Evolutionary conservation across 78 protist species (phyloP), one percentile per base, ranked within the genome.

Genomic region (Polysphondylium violaceum): DNA sequence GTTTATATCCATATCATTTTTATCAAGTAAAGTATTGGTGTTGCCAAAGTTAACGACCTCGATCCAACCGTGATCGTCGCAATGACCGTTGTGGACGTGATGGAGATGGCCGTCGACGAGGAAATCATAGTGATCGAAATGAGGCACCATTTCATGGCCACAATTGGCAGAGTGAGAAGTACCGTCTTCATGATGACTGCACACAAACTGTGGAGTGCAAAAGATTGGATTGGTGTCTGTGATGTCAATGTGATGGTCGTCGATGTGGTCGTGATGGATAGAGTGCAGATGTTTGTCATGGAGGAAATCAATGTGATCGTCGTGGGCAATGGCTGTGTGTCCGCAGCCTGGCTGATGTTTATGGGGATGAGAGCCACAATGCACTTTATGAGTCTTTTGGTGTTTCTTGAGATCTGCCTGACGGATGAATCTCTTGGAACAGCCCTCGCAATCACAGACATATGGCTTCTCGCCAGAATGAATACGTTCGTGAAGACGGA

Each of bases 401-500:
- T 87, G 93, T 53, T 76, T 87, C 33, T 67, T 74, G 14, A 87
- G 31, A 41, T 87, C 93, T 0, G 87, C 86, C 31, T 64, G 76
- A 23, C 79, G 67, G 60, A 65, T 81, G 73, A 94, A 87, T 60
- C 96, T 67, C 41, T 87, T 77, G 19, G 86, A 61, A 67, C 96
- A 93, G 31, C 88, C 93, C 33, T 63, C 89, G 51, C 75, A 86
- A 27, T 63, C 87, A 61, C 96, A 94, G 9, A 33, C 88, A 59
- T 51, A 94, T n/a, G 94, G 93, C 53, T 86, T 85, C 53, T 94
- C 96, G 27, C 94, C 96, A 5, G 91, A 75, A 50, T 94, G 96
- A 36, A 78, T 77, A 56, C 88, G 33, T 53, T 87, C 75, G 71
- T 95, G 97, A n/a, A 64, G 29, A 23, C 88, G 17, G 17, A 90